Conservation (phyloP, 139 green algal genomes). For the Chlorella sp. region DNA sequence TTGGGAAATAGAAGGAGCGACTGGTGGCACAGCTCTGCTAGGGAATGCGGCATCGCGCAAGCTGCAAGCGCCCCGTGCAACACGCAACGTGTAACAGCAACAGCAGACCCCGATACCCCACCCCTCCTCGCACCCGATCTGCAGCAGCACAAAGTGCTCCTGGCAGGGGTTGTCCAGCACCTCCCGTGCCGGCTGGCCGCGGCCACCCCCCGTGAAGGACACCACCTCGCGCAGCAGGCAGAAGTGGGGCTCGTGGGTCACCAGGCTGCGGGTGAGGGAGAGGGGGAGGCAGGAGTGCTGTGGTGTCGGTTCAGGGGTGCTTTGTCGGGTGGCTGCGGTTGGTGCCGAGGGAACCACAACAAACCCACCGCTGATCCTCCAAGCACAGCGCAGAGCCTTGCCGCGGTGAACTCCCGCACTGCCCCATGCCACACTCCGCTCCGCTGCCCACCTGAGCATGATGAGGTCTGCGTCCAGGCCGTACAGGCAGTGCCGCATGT, state of each 20-base stretch:
- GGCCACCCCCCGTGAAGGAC: conserved; percentile 51
- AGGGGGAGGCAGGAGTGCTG: not conserved
- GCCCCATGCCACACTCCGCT: not conserved
- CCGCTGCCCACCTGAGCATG: conserved; percentile 75
- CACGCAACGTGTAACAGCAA: not conserved
- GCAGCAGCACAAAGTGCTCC: conserved; percentile 94
- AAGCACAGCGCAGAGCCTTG: not conserved
- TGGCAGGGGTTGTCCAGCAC: conserved; percentile 87
- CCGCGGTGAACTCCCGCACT: not conserved
- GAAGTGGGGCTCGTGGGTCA: conserved; percentile 97
- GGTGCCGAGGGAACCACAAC: not conserved
- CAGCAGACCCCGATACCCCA: no score
- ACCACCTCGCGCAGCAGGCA: conserved; percentile 92
- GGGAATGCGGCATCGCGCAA: no score
- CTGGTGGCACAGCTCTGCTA: not conserved
- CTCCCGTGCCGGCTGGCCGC: conserved; percentile 85
- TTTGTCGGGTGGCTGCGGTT: not conserved
- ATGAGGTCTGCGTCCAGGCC: conserved; percentile 96
- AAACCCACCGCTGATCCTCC: not conserved
- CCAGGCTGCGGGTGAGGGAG: conserved; percentile 56
- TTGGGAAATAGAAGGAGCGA: not conserved
- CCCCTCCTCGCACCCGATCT: conserved; percentile 73
- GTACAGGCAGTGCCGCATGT: conserved; percentile 94
- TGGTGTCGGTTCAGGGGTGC: no score
- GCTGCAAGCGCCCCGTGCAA: no score